A percentile compares a stretch with the other conserved stretches of the same genome.
Evolutionary conservation across 805 yeast species (phyloP).

Genomic region (Metschnikowia anglica): DNA sequence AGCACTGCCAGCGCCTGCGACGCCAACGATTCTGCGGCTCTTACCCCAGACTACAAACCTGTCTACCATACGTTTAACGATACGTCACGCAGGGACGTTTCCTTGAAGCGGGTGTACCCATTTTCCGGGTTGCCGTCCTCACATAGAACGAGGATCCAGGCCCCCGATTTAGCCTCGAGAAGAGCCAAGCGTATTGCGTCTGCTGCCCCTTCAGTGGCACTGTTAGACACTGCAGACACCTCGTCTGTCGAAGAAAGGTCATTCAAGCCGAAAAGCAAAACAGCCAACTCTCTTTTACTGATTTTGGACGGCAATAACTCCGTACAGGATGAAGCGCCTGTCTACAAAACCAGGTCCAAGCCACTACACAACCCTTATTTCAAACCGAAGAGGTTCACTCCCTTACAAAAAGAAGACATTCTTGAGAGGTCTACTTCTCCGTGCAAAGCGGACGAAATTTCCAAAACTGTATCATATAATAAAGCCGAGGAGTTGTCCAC

Average conservation of each 20-base stretch:
- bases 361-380: constrained; percentile 21
- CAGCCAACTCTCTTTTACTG: constrained; percentile 51
- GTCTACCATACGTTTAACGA: constrained; percentile 35
- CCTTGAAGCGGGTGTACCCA: constrained; percentile 43
- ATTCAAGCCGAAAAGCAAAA: constrained; percentile 39
- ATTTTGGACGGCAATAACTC: constrained; percentile 33
- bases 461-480: constrained; percentile 36
- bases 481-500: constrained; percentile 29
- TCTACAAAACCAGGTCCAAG: too few relatives aligned
- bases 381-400: constrained; percentile 13
- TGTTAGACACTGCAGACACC: constrained; percentile 4
- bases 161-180: constrained; percentile 27
- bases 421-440: constrained; percentile 1
- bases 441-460: constrained; percentile 34
- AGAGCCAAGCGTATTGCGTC: constrained; percentile 16
- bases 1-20: constrained; percentile 18
- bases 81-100: constrained; percentile 26
- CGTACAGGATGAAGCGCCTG: neutral
- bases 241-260: constrained; percentile 6
- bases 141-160: constrained; percentile 39
- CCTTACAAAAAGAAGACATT: constrained; percentile 11
- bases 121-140: constrained; percentile 48
- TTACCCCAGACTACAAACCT: constrained; percentile 41
- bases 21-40: constrained; percentile 21
- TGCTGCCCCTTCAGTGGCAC: constrained; percentile 7